phyloP scores from a whole-genome alignment of 1,139 yeast species.

The Candida glucosophila region DNA sequence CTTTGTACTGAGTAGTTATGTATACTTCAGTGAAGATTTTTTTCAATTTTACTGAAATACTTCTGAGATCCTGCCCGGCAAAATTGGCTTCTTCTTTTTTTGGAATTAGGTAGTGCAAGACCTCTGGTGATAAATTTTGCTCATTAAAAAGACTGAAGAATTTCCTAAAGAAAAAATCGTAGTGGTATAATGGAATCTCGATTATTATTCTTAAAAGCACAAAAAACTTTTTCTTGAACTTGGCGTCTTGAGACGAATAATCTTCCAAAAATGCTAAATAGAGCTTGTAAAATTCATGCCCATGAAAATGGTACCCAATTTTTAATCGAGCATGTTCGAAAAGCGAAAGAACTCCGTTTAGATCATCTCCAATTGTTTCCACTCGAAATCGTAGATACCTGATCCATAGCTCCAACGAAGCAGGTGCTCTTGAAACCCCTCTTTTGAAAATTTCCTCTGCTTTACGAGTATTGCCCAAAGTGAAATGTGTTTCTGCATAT shows the following conservation, averaged over 20 bases:
- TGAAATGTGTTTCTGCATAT: constrained; percentile 61
- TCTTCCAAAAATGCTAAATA: constrained; percentile 50
- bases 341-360: constrained; percentile 24
- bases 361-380: constrained; percentile 26
- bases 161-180: constrained; percentile 41
- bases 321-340: constrained; percentile 56
- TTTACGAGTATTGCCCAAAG: constrained; percentile 43
- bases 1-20: constrained; percentile 52
- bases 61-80: constrained; percentile 8
- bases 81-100: constrained; percentile 10
- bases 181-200: constrained; percentile 73
- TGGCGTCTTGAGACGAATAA: constrained; percentile 22
- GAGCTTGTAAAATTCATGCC: constrained; percentile 68
- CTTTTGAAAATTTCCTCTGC: constrained; percentile 45
- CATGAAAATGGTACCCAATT: constrained; percentile 67
- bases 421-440: constrained; percentile 45
- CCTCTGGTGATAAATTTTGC: constrained; percentile 8
- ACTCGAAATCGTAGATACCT: constrained; percentile 51
- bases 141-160: constrained; percentile 30
- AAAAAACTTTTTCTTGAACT: constrained; percentile 27
- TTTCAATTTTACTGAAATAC: constrained; percentile 23
- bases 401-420: constrained; percentile 68
- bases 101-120: constrained; percentile 13
- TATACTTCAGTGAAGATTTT: constrained; percentile 45
- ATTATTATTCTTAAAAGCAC: constrained; percentile 49